Conservation (phyloP, 768 basidiomycete genomes). For the Dacryopinax primogenitus region DNA sequence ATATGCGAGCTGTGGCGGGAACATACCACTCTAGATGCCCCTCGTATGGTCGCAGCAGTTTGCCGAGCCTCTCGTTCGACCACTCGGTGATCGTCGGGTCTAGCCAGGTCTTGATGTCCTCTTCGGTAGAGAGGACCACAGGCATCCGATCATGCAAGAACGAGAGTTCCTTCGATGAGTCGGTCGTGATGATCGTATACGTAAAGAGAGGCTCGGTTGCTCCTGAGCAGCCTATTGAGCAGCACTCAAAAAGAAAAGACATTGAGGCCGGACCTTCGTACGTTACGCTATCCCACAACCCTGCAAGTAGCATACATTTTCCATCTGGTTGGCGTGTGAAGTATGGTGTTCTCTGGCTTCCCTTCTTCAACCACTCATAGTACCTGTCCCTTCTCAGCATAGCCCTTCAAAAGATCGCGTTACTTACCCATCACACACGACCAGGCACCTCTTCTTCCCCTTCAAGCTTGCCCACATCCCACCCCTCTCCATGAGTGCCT, state of each 20-base stretch:
- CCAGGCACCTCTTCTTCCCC: constrained; percentile 70
- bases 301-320: constrained; percentile 70
- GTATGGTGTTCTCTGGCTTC: constrained; percentile 65
- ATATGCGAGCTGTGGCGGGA: neutral
- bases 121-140: constrained; percentile 54
- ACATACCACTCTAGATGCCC: constrained; percentile 61
- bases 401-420: neutral
- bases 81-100: constrained; percentile 48
- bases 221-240: too few species aligned
- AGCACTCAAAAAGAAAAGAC: too few species aligned
- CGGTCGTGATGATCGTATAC: constrained; percentile 82
- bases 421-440: constrained; percentile 61
- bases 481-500: constrained; percentile 58
- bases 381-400: constrained; percentile 39
- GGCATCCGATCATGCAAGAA: constrained; percentile 85
- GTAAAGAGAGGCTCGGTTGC: constrained; percentile 50
- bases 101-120: constrained; percentile 62
- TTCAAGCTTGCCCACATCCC: constrained; percentile 82
- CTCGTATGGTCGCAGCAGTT: constrained; percentile 49
- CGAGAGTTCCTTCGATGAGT: constrained; percentile 49
- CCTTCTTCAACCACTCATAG: constrained; percentile 88
- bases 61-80: constrained; percentile 51
- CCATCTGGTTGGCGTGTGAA: constrained; percentile 56
- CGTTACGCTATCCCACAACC: constrained; percentile 64
- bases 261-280: too few species aligned